Conservation (phyloP, 495 filamentous ascomycete species). For the Halenospora varia region DNA sequence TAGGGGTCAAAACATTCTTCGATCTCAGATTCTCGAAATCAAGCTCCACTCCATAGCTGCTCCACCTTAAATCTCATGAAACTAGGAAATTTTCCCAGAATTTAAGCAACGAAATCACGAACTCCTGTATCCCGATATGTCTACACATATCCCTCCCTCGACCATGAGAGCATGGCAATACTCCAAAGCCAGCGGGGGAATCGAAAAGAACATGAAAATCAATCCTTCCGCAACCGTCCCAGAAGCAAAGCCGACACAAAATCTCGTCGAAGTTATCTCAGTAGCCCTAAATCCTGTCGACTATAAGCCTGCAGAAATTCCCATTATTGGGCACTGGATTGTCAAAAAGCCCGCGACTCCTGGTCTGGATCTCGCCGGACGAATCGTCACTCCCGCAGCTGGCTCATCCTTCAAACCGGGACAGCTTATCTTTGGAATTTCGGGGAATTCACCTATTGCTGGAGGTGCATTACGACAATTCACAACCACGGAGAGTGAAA, state of each 20-base stretch:
- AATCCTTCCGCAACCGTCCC: slow-evolving; percentile 39
- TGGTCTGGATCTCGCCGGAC: slow-evolving; percentile 60
- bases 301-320: slow-evolving; percentile 61
- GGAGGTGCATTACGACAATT: slow-evolving; percentile 57
- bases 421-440: slow-evolving; percentile 54
- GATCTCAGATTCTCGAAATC: too few relatives aligned
- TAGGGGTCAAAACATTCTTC: too few relatives aligned
- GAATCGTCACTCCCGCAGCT: slow-evolving; percentile 37
- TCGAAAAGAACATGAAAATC: slow-evolving; percentile 55
- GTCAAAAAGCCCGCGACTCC: slow-evolving; percentile 51
- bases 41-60: too few relatives aligned
- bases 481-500: slow-evolving; percentile 23
- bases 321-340: slow-evolving; percentile 34
- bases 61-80: too few relatives aligned
- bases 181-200: slow-evolving; percentile 35
- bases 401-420: slow-evolving; percentile 36
- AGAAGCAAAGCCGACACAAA: slow-evolving; percentile 30
- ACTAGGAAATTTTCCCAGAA: too few relatives aligned
- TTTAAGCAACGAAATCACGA: too few relatives aligned
- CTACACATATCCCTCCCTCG: slow-evolving; percentile 7
- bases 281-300: slow-evolving; percentile 64
- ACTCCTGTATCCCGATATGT: too few relatives aligned
- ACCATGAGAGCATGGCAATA: slow-evolving; percentile 66
- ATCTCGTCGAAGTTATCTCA: slow-evolving; percentile 54
- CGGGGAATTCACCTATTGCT: slow-evolving; percentile 23